phyloP scores from a whole-genome alignment of 2,329 filamentous ascomycete species.

The Ophiostoma novo-ulmi region DNA sequence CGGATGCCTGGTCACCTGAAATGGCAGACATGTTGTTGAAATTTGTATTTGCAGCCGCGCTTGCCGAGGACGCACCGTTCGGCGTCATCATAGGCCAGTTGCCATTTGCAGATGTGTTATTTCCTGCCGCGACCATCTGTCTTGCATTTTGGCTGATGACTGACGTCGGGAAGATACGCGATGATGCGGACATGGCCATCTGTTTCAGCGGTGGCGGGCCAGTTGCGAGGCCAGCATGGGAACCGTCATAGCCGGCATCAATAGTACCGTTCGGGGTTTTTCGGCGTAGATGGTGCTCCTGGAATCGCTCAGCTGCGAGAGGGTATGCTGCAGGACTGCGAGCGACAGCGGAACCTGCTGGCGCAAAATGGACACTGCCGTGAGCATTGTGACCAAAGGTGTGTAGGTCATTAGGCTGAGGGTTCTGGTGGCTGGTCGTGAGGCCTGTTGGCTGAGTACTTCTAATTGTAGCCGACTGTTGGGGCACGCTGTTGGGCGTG shows the following conservation, averaged over 20 bases:
- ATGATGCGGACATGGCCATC: conserved; percentile 62
- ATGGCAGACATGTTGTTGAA: not conserved
- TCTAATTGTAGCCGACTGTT: conserved; percentile 35
- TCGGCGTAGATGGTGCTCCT: conserved; percentile 75
- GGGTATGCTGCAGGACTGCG: conserved; percentile 23
- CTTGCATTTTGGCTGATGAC: not conserved
- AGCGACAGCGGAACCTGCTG: conserved; percentile 20
- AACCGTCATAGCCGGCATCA: conserved; percentile 85
- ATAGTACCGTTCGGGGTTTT: conserved; percentile 95
- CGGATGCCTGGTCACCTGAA: not conserved
- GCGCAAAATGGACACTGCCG: conserved; percentile 12
- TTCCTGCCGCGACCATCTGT: conserved; percentile 27
- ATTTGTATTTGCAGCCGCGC: not conserved
- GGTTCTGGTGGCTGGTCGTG: conserved; percentile 26
- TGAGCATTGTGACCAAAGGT: conserved; percentile 28
- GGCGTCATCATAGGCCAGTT: not conserved
- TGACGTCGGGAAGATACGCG: conserved; percentile 35
- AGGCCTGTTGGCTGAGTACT: conserved; percentile 34
- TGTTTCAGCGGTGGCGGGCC: conserved; percentile 78
- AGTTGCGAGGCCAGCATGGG: conserved; percentile 64
- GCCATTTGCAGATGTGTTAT: not conserved
- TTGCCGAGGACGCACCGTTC: not conserved
- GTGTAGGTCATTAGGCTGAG: conserved; percentile 22
- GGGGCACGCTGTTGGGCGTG: not conserved
- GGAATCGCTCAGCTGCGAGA: conserved; percentile 33